These are phyloP conservation scores for Cyberlindnera maclurae DNA, from an alignment of 805 yeast genomes.

Conservation along the genomic window DNA sequence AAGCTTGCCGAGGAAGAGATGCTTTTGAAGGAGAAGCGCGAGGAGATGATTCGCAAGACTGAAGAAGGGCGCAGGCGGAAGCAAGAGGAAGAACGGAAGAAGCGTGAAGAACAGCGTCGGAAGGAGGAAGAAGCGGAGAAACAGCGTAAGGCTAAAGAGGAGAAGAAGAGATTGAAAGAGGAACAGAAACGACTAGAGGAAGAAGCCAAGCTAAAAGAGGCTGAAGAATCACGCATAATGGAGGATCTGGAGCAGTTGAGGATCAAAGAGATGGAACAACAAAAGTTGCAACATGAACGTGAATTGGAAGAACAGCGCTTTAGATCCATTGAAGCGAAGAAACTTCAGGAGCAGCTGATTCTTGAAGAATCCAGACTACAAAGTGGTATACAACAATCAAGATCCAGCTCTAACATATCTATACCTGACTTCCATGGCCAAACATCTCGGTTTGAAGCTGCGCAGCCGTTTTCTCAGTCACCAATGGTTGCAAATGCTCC, in stretches of 20 bases:
- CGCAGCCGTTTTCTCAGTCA: slow-evolving; percentile 4
- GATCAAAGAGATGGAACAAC: neutral
- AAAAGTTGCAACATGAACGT: slow-evolving; percentile 1
- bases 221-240: slow-evolving; percentile 3
- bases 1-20: slow-evolving; percentile 36
- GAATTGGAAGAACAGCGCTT: neutral
- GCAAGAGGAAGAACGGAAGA: slow-evolving; percentile 32
- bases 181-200: slow-evolving; percentile 29
- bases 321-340: slow-evolving; percentile 1
- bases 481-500: slow-evolving; percentile 4
- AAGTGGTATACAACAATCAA: neutral
- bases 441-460: slow-evolving; percentile 2
- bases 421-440: neutral
- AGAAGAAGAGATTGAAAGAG: slow-evolving; percentile 28
- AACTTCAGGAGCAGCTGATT: slow-evolving; percentile 2
- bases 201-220: slow-evolving; percentile 26
- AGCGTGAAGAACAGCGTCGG: slow-evolving; percentile 32
- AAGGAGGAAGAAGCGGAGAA: slow-evolving; percentile 31
- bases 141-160: slow-evolving; percentile 25
- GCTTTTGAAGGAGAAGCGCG: slow-evolving; percentile 29
- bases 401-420: slow-evolving; percentile 6
- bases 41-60: slow-evolving; percentile 34
- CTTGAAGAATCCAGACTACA: slow-evolving; percentile 4
- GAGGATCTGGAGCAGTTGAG: slow-evolving; percentile 3
- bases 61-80: slow-evolving; percentile 34